Conservation (phyloP, 306 rosid species). For the Rosa lucieae region DNA sequence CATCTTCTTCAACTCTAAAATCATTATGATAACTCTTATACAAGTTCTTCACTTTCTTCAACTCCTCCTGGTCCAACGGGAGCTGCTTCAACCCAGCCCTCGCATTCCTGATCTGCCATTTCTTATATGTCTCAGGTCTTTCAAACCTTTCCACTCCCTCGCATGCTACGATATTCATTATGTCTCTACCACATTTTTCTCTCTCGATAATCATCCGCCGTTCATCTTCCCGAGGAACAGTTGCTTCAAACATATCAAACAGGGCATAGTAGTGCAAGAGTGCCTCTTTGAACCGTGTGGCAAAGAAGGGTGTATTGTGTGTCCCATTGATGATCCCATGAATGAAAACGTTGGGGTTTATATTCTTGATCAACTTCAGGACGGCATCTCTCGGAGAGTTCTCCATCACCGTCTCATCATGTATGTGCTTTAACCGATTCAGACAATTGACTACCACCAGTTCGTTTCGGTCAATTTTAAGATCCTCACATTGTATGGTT, state of each 20-base stretch:
- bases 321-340: slow-evolving; percentile 34
- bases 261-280: slow-evolving; percentile 18
- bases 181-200: slow-evolving; percentile 16
- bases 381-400: slow-evolving; percentile 29
- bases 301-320: slow-evolving; percentile 25
- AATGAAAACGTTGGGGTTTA: slow-evolving; percentile 21
- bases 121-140: slow-evolving; percentile 38
- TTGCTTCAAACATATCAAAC: slow-evolving; percentile 30
- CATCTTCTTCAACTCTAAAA: too few relatives aligned
- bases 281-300: slow-evolving; percentile 26
- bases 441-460: slow-evolving; percentile 23
- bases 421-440: slow-evolving; percentile 17
- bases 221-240: slow-evolving; percentile 13
- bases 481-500: slow-evolving; percentile 12
- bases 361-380: slow-evolving; percentile 22
- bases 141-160: slow-evolving; percentile 36
- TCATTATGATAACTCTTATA: too few relatives aligned
- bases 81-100: slow-evolving; percentile 34
- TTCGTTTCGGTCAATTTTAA: slow-evolving; percentile 21
- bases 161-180: slow-evolving; percentile 30
- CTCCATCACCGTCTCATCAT: slow-evolving; percentile 16
- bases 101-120: slow-evolving; percentile 27
- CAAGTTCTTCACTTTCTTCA: neutral
- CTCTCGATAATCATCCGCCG: slow-evolving; percentile 23
- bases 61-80: slow-evolving; percentile 24